Evolutionary conservation across 1,284 basidiomycete genomes (phyloP), one percentile per base, ranked within the genome.

Genomic region (Pterula multifida): DNA sequence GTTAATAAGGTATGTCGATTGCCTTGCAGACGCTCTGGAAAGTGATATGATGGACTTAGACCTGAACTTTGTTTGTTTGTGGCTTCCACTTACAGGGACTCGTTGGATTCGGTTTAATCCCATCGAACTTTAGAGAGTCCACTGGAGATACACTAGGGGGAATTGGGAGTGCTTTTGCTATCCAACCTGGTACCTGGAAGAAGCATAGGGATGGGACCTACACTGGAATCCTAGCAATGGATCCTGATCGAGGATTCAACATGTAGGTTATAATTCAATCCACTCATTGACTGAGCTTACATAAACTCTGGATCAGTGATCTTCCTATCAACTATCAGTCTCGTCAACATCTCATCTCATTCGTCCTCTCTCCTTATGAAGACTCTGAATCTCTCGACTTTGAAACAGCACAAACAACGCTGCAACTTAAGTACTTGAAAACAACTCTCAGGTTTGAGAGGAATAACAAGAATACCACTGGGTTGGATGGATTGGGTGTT

Each of bases 281-380:
- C n/a, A 13, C 17, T 17, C 24, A 23, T 28, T 26, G n/a, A n/a
- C 45, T 13, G 11, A 26, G n/a, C 44, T 35, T 45, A 42, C 24
- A 32, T 1, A 44, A n/a, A 19, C 4, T n/a, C 36, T 21, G 50
- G 35, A 26, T 32, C 49, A 78, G 75, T 11, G 68, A 72, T 11
- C 64, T 57, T 1, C 78, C 79, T 0, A 68, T 80, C 50, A 73
- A 84, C 62, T 84, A 79, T 55, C 74, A 79, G 58, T 69, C 69
- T 2, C 73, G 80, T 13, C 75, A 73, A 50, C 74, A 80, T 54
- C 65, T 70, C 35, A 71, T 85, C 56, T 68, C 74, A 53, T 82
- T 86, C 58, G 66, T 71, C 1, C 64, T 86, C 23, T 66, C 65
- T 1, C 80, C 81, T 0, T 81, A 82, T 61, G 73, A 73, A 51